Evolutionary conservation across 805 yeast genomes (phyloP).

Genomic region (Metschnikowia amazonensis): DNA sequence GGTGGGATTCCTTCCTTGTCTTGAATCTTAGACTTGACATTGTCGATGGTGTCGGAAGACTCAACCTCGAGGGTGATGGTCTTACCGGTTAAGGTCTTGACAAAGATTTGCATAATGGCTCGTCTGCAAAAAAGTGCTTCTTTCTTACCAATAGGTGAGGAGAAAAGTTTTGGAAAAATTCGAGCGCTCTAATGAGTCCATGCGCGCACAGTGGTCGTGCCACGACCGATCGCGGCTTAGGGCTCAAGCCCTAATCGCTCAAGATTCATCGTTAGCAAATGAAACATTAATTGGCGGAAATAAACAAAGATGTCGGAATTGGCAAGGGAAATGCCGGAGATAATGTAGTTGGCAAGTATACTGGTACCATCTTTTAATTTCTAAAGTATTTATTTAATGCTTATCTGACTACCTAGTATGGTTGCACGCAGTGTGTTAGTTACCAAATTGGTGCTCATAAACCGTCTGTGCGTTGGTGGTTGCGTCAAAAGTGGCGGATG

Average conservation of each 20-base stretch:
- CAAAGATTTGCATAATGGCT: slow-evolving; percentile 86
- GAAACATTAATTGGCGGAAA: too few species aligned
- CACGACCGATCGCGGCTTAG: slow-evolving; percentile 6
- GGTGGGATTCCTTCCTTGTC: slow-evolving; percentile 99
- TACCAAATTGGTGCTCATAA: background rate
- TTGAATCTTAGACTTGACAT: slow-evolving; percentile 97
- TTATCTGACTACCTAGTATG: too few species aligned
- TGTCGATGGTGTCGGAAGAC: slow-evolving; percentile 98
- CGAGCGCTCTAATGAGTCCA: background rate
- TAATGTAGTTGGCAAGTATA: too few species aligned
- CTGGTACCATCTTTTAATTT: too few species aligned
- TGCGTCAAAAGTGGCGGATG: background rate
- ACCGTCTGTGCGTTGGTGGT: background rate
- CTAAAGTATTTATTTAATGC: too few species aligned
- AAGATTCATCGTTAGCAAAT: background rate
- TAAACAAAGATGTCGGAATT: too few species aligned
- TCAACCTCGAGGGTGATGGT: slow-evolving; percentile 98
- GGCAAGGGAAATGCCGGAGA: too few species aligned
- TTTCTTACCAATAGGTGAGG: slow-evolving; percentile 39
- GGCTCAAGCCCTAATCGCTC: slow-evolving; percentile 15
- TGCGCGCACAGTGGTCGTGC: background rate
- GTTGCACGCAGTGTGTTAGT: too few species aligned
- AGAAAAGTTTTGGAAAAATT: slow-evolving; percentile 8
- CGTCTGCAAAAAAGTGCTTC: slow-evolving; percentile 44
- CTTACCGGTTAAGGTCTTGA: slow-evolving; percentile 99